Conservation (phyloP, 208 protist genomes). For the Leishmania amazonensis region DNA sequence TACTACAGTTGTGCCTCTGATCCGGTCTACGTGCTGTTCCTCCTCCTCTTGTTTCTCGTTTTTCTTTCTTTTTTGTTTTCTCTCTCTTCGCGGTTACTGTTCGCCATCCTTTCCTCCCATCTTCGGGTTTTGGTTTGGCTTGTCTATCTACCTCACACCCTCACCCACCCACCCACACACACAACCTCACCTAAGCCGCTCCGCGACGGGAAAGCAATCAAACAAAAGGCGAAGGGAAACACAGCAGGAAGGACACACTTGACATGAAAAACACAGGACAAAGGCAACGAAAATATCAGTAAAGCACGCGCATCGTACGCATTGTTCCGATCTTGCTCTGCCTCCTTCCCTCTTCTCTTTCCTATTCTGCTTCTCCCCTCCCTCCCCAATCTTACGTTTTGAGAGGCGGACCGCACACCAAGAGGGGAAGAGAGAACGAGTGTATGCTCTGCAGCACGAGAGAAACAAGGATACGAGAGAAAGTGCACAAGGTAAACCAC, state of each 20-base stretch:
- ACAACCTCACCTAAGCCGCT: too few relatives aligned
- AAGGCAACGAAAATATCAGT: too few relatives aligned
- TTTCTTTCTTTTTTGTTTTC: background rate
- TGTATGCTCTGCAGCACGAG: background rate
- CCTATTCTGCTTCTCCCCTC: background rate
- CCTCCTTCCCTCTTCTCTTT: background rate
- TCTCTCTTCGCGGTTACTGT: background rate
- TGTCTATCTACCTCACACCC: background rate
- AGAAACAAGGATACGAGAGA: background rate
- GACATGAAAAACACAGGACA: too few relatives aligned
- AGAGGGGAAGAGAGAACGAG: background rate
- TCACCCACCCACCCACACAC: too few relatives aligned
- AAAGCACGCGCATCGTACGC: too few relatives aligned
- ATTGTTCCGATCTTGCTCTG: background rate
- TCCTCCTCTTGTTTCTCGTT: background rate
- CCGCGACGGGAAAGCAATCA: background rate
- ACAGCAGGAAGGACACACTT: too few relatives aligned
- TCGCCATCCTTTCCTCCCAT: background rate
- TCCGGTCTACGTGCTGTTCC: background rate
- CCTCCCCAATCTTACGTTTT: background rate
- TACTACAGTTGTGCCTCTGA: background rate
- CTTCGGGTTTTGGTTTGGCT: background rate
- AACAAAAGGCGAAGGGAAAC: background rate
- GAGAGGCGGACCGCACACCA: background rate
- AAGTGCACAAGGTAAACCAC: background rate